A percentile compares a stretch with the other conserved stretches of the same genome.
These are phyloP conservation scores for Phaeosphaeriaceae sp. DNA, from an alignment of 2,329 filamentous ascomycete genomes.

Conservation along the genomic window DNA sequence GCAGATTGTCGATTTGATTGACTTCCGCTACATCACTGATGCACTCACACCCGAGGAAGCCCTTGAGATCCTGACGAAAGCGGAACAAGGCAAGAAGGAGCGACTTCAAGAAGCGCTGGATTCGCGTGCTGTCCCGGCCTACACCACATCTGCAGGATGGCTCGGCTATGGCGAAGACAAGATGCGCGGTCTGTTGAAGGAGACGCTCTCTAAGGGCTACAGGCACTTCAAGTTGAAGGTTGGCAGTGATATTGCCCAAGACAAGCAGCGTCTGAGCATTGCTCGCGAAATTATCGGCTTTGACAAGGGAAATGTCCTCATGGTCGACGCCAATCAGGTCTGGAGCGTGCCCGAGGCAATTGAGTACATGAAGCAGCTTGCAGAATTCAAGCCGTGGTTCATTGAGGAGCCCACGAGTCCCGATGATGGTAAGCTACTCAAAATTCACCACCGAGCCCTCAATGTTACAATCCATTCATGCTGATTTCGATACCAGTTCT, in stretches of 20 bases:
- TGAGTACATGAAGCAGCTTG: conserved; percentile 81
- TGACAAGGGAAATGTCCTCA: conserved; percentile 82
- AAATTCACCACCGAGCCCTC: not conserved
- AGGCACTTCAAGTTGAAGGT: conserved; percentile 92
- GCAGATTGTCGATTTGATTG: conserved; percentile 85
- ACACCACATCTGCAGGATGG: conserved; percentile 91
- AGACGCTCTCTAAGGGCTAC: conserved; percentile 80
- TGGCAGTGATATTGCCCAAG: conserved; percentile 74
- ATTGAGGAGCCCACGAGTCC: conserved; percentile 94
- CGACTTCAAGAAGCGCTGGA: conserved; percentile 76
- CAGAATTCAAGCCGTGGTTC: conserved; percentile 88
- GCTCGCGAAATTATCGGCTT: conserved; percentile 82
- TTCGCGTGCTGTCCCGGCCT: conserved; percentile 81
- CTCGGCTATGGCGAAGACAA: conserved; percentile 89
- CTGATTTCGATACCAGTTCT: conserved; percentile 59
- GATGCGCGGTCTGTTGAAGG: conserved; percentile 75
- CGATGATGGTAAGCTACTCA: conserved; percentile 65
- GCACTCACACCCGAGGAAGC: conserved; percentile 89
- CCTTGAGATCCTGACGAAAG: conserved; percentile 70
- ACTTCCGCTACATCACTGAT: conserved; percentile 94
- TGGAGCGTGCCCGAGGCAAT: conserved; percentile 93
- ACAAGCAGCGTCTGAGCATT: conserved; percentile 73
- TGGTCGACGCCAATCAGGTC: conserved; percentile 93
- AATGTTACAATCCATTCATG: not conserved
- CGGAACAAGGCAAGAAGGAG: conserved; percentile 71